Evolutionary conservation across 345 rosid species (phyloP).

Genomic region (Sonneratia alba): DNA sequence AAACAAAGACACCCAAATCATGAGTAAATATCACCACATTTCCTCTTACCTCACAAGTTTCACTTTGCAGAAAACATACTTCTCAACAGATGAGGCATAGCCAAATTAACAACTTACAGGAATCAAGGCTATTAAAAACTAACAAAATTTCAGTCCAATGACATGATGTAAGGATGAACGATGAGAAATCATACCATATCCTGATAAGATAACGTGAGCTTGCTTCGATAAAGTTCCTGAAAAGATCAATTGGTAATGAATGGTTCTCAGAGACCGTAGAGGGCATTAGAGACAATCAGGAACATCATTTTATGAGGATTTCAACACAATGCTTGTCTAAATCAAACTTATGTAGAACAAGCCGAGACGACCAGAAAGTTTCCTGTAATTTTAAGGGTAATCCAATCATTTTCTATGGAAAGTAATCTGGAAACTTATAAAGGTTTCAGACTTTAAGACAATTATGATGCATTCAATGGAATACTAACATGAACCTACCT

Average conservation of each 20-base stretch:
- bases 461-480: background rate
- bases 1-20: background rate
- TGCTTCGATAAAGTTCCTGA: conserved; percentile 43
- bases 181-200: conserved; percentile 45
- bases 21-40: background rate
- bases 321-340: background rate
- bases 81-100: background rate
- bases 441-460: background rate
- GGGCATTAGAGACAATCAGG: background rate
- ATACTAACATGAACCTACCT: conserved; percentile 23
- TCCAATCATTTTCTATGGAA: background rate
- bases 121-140: background rate
- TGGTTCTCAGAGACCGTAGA: background rate
- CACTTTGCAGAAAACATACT: background rate
- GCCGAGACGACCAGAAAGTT: background rate
- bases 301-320: background rate
- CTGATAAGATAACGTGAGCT: conserved; percentile 59
- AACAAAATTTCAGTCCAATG: background rate
- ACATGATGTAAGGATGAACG: background rate
- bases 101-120: background rate
- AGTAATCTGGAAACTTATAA: background rate
- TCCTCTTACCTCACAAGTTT: background rate
- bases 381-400: background rate
- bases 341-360: background rate
- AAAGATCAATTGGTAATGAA: conserved; percentile 8